phyloP scores from a whole-genome alignment of 2,329 filamentous ascomycete genomes.

The Talaromyces marneffei region DNA sequence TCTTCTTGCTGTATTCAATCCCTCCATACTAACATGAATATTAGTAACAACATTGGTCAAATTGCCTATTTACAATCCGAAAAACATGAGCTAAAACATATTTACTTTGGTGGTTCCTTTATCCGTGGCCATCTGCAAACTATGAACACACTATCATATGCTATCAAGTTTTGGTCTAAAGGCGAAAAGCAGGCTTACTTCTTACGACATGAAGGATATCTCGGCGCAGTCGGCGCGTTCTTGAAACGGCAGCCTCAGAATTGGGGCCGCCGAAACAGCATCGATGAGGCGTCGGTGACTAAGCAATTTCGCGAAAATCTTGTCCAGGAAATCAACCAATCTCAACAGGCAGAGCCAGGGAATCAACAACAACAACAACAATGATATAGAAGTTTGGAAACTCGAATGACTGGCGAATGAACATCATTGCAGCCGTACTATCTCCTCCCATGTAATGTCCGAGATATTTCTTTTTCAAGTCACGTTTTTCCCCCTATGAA shows the following conservation, averaged over 20 bases:
- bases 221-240: slow-evolving; percentile 90
- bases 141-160: slow-evolving; percentile 94
- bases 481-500: not conserved
- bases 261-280: slow-evolving; percentile 78
- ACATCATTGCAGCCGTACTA: not conserved
- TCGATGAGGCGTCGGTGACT: slow-evolving; percentile 48
- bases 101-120: slow-evolving; percentile 96
- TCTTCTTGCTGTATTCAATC: not conserved
- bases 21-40: not conserved
- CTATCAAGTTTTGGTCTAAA: slow-evolving; percentile 96
- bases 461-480: not conserved
- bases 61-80: slow-evolving; percentile 97
- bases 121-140: slow-evolving; percentile 95
- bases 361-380: not conserved
- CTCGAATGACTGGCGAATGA: not conserved
- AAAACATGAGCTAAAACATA: slow-evolving; percentile 82
- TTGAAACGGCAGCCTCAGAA: slow-evolving; percentile 83
- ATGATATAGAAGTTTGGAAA: not conserved
- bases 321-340: not conserved
- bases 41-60: slow-evolving; percentile 93
- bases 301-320: slow-evolving; percentile 14
- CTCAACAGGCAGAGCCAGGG: not conserved
- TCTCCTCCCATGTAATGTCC: not conserved
- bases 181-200: slow-evolving; percentile 95
- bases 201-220: slow-evolving; percentile 87